A percentile compares a stretch with the other conserved stretches of the same genome.
Evolutionary conservation across 768 basidiomycete genomes (phyloP).

Genomic region (Crassisporium funariophilum): DNA sequence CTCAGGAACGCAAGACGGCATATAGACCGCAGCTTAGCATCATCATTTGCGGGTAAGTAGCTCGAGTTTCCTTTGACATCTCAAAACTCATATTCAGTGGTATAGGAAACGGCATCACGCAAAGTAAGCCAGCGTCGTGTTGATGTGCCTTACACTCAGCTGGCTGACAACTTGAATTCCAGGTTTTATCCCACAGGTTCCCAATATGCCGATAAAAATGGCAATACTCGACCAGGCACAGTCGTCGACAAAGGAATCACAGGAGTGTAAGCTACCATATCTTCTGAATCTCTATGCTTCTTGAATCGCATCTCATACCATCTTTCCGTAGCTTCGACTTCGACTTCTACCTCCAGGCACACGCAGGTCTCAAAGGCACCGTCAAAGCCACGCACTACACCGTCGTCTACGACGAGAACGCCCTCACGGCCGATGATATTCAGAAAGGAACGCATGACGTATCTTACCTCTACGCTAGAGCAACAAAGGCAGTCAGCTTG

Average conservation of each 20-base stretch:
- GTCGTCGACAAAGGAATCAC: slow-evolving; percentile 82
- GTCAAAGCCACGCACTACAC: slow-evolving; percentile 79
- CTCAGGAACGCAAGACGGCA: slow-evolving; percentile 38
- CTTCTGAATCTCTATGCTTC: neutral
- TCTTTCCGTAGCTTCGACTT: slow-evolving; percentile 54
- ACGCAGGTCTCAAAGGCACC: slow-evolving; percentile 71
- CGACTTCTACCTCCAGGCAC: slow-evolving; percentile 73
- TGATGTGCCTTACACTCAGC: no score
- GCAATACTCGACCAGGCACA: slow-evolving; percentile 80
- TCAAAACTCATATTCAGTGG: neutral
- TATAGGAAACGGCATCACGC: slow-evolving; percentile 68
- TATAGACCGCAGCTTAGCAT: slow-evolving; percentile 72
- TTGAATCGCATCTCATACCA: slow-evolving; percentile 6
- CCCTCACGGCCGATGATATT: slow-evolving; percentile 66
- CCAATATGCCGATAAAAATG: slow-evolving; percentile 57
- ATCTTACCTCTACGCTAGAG: slow-evolving; percentile 79
- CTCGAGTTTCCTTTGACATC: neutral
- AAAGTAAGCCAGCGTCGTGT: no score
- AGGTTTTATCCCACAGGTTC: slow-evolving; percentile 61
- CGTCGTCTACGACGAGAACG: slow-evolving; percentile 78
- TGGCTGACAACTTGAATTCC: slow-evolving; percentile 1
- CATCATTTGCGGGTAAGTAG: slow-evolving; percentile 65
- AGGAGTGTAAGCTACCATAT: slow-evolving; percentile 47
- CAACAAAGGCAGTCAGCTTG: slow-evolving; percentile 82
- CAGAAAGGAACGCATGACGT: slow-evolving; percentile 72